These are phyloP conservation scores for Acer negundo DNA, from an alignment of 345 rosid species.

Conservation along the genomic window DNA sequence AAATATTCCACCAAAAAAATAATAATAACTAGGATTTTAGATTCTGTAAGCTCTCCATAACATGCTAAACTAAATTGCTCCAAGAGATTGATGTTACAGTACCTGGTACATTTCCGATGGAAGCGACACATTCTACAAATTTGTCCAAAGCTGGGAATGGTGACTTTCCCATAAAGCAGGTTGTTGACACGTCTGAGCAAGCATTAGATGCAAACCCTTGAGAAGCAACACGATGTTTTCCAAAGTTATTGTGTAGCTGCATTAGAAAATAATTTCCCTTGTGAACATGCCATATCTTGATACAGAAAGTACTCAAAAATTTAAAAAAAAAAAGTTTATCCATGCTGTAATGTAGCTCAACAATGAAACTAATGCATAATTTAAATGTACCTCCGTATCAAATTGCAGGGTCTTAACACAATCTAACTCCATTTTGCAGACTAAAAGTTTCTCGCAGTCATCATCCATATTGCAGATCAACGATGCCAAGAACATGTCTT, in stretches of 20 bases:
- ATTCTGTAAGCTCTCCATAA: neutral
- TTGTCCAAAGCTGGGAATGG: constrained; percentile 83
- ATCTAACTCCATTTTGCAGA: constrained; percentile 88
- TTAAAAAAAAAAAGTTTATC: neutral
- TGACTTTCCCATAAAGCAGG: constrained; percentile 63
- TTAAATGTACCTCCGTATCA: constrained; percentile 74
- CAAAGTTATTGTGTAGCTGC: constrained; percentile 57
- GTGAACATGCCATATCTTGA: neutral
- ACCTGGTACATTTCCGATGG: constrained; percentile 75
- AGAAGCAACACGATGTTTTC: constrained; percentile 29
- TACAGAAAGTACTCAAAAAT: neutral
- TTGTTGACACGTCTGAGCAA: constrained; percentile 41
- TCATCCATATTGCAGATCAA: constrained; percentile 81
- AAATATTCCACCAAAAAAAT: neutral
- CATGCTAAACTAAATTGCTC: constrained; percentile 13
- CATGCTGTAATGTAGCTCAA: constrained; percentile 2
- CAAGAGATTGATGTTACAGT: constrained; percentile 18
- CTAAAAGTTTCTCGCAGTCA: constrained; percentile 79
- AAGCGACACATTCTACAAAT: constrained; percentile 72
- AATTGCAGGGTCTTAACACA: constrained; percentile 85
- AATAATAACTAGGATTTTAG: neutral
- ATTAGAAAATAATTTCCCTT: constrained; percentile 14
- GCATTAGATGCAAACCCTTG: constrained; percentile 38
- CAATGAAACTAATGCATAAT: constrained; percentile 22
- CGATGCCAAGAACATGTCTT: constrained; percentile 84